Evolutionary conservation across 176 grass and related monocot genomes (phyloP), one percentile per base, ranked within the genome.

Genomic region (Carex littledalei): DNA sequence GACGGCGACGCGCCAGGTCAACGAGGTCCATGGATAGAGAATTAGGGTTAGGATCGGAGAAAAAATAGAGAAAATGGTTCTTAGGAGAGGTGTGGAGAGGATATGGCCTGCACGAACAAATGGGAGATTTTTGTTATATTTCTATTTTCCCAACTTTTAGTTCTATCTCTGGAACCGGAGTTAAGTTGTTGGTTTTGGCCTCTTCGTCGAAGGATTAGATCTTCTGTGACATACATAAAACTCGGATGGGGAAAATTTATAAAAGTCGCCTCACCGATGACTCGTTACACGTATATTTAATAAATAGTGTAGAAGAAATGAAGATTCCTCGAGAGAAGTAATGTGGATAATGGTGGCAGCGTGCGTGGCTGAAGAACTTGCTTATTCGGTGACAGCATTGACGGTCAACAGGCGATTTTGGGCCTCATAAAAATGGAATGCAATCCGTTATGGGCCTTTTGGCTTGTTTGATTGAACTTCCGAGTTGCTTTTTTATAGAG

Each of bases 1-100:
- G 85, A 8, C 88, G 96, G 5, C 90, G 90, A 49, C 64, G 84
- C 58, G 91, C 88, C 78, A 89, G 58, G 83, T 76, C 72, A 81
- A 83, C 43, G 35, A 97, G 86, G 24, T 72, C 56, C 85, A 85
- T 86, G 66, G 78, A 39, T 71, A 50, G 34, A 82, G 54, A 57
- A 68, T 55, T 77, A 57, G 24, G 13, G 84, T 35, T 66, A 87
- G 84, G 84, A 84, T 80, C 84, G 11, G 21, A 81, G 58, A 45
- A 7, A 63, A 64, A 64, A 3, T 16, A 64, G 37, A 82, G 60
- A 31, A 26, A 29, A 49, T 13, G 26, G 21, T 12, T 43, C 29
- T 47, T 52, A 83, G 17, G 21, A 67, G 61, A 69, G 45, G 8
- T 56, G 57, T 18, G 58, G 81, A 67, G 61, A 69, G 43, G 58